Conservation (phyloP, 2,329 filamentous ascomycete species). For the Aphanoascus verrucosus region DNA sequence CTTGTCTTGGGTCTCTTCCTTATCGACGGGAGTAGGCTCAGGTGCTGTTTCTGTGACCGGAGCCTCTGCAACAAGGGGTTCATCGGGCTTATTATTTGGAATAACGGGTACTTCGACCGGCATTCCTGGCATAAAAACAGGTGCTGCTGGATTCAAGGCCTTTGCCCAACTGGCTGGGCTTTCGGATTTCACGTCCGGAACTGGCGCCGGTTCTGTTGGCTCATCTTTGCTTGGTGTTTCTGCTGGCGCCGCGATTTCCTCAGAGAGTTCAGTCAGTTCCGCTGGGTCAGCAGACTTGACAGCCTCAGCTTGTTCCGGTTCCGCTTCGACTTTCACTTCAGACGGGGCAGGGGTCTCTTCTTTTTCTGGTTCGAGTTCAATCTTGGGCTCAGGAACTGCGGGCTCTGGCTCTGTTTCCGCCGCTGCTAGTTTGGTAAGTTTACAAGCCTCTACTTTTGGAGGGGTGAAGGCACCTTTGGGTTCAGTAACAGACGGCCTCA, state of each 20-base stretch:
- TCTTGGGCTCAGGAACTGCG: not conserved
- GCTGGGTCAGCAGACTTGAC: constrained; percentile 2
- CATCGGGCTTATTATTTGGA: not conserved
- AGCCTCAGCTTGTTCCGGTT: not conserved
- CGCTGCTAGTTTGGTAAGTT: not conserved
- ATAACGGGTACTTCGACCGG: not conserved
- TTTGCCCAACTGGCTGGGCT: not conserved
- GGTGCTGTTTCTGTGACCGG: not conserved
- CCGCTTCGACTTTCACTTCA: not conserved
- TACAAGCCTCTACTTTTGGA: not conserved
- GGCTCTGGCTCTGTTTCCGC: not conserved
- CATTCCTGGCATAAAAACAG: constrained; percentile 2
- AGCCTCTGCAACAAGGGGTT: not conserved
- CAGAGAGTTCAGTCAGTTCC: not conserved
- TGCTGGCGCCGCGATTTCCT: not conserved
- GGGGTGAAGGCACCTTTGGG: not conserved
- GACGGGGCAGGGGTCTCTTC: not conserved
- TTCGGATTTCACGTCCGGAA: not conserved
- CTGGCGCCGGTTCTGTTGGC: not conserved
- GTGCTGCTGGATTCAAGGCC: not conserved
- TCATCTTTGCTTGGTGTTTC: not conserved
- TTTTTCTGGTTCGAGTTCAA: not conserved
- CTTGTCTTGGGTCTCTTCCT: not conserved
- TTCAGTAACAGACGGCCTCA: not conserved
- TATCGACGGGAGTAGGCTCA: not conserved